Conservation (phyloP, 2,329 filamentous ascomycete genomes). For the Penicillium vulpinum region DNA sequence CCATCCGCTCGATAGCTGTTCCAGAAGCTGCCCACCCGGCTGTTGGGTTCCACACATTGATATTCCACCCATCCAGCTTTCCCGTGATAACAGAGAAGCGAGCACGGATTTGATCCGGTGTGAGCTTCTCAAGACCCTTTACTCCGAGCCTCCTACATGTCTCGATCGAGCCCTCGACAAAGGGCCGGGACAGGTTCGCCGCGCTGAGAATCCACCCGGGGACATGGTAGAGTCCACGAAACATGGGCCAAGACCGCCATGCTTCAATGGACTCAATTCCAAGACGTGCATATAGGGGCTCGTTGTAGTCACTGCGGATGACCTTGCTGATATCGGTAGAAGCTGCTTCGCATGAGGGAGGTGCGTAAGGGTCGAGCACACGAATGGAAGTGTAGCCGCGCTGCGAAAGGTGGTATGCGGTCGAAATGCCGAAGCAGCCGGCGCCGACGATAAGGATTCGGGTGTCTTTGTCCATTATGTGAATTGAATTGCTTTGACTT, state of each 20-base stretch:
- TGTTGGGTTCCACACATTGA: conserved; percentile 20
- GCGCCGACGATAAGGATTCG: conserved; percentile 11
- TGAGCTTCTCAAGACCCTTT: conserved; percentile 14
- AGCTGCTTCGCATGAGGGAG: conserved; percentile 21
- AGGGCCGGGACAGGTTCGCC: conserved; percentile 17
- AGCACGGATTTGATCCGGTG: conserved; percentile 9
- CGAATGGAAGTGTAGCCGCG: conserved; percentile 9
- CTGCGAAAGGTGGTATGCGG: conserved; percentile 13
- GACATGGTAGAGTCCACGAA: conserved; percentile 19
- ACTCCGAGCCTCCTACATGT: conserved; percentile 17
- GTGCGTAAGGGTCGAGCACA: conserved; percentile 11
- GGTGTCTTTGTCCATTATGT: conserved; percentile 5
- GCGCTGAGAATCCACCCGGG: conserved; percentile 21
- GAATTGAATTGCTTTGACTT: background rate
- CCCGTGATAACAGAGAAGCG: conserved; percentile 17
- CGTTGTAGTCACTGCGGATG: conserved; percentile 23
- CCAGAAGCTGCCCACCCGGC: conserved; percentile 22
- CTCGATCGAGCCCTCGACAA: conserved; percentile 19
- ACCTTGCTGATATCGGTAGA: conserved; percentile 24
- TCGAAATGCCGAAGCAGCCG: conserved; percentile 13
- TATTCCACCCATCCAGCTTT: conserved; percentile 21
- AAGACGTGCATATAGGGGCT: conserved; percentile 22
- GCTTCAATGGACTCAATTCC: conserved; percentile 17
- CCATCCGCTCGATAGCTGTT: conserved; percentile 17
- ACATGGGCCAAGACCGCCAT: conserved; percentile 14